Evolutionary conservation across 768 basidiomycete genomes (phyloP).

Genomic region (Rhizopogon rudus): DNA sequence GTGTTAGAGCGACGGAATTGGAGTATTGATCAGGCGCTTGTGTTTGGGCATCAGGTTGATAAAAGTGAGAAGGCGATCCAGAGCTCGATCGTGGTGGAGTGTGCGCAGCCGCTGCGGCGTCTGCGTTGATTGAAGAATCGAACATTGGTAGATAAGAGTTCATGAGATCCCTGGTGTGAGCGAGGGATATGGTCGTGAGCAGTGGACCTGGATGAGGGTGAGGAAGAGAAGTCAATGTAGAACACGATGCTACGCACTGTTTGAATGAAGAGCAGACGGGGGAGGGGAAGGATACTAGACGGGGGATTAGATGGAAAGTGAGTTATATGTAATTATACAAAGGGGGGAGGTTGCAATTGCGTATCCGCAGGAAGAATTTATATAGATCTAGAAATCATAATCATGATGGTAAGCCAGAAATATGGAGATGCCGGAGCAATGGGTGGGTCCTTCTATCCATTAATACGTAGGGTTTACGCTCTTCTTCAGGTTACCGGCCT

Average conservation of each 20-base stretch:
- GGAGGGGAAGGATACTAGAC: background rate
- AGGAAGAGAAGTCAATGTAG: background rate
- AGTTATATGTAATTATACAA: background rate
- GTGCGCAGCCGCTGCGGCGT: too few relatives aligned
- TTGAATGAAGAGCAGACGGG: background rate
- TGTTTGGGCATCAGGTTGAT: background rate
- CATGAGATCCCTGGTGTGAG: background rate
- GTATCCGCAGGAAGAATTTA: background rate
- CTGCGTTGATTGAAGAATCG: background rate
- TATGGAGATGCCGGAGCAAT: background rate
- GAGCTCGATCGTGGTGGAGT: background rate
- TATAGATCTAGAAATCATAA: background rate
- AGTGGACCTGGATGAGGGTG: background rate
- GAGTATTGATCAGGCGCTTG: background rate
- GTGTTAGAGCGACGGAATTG: background rate
- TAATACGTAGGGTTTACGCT: background rate
- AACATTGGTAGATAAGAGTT: background rate
- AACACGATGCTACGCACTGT: background rate
- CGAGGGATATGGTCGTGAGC: background rate
- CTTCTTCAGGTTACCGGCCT: too few relatives aligned
- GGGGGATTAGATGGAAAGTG: background rate
- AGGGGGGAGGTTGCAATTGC: background rate
- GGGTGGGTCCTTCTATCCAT: background rate
- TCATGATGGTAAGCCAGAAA: background rate
- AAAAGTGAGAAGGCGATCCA: background rate